These are phyloP conservation scores for Clohesyomyces aquaticus DNA, from an alignment of 495 filamentous ascomycete species.

Conservation along the genomic window DNA sequence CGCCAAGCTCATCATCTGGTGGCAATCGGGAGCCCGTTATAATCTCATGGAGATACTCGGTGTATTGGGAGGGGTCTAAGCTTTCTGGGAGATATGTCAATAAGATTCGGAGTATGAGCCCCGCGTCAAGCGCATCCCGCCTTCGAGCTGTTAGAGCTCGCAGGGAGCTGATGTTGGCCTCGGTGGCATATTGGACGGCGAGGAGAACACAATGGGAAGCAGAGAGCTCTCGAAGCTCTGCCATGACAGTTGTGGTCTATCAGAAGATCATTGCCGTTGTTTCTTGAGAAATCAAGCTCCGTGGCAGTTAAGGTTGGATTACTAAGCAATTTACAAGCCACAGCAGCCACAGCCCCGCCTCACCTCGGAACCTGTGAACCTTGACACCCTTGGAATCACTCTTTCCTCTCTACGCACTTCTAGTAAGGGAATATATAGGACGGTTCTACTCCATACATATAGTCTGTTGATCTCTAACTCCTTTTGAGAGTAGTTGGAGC, in stretches of 20 bases:
- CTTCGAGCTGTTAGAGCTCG: slow-evolving; percentile 63
- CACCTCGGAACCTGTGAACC: too few relatives aligned
- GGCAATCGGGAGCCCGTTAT: slow-evolving; percentile 41
- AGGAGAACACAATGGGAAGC: slow-evolving; percentile 66
- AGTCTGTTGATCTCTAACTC: too few relatives aligned
- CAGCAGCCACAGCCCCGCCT: too few relatives aligned
- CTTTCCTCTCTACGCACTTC: too few relatives aligned
- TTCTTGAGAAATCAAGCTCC: not conserved
- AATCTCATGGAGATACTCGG: slow-evolving; percentile 61
- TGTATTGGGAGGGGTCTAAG: slow-evolving; percentile 66
- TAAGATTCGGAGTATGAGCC: slow-evolving; percentile 75
- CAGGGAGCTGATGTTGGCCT: slow-evolving; percentile 64
- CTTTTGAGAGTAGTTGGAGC: too few relatives aligned
- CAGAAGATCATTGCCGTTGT: too few relatives aligned
- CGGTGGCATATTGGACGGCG: slow-evolving; percentile 62
- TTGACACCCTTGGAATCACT: too few relatives aligned
- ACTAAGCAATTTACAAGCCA: too few relatives aligned
- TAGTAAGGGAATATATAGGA: too few relatives aligned
- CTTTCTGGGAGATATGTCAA: slow-evolving; percentile 85
- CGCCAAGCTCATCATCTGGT: slow-evolving; percentile 45
- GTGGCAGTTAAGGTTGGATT: too few relatives aligned
- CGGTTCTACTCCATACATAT: too few relatives aligned
- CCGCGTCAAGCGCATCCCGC: slow-evolving; percentile 62
- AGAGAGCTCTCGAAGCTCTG: slow-evolving; percentile 48
- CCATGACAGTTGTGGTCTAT: slow-evolving; percentile 11